phyloP scores from a whole-genome alignment of 306 rosid genomes.

The Lotus japonicus region DNA sequence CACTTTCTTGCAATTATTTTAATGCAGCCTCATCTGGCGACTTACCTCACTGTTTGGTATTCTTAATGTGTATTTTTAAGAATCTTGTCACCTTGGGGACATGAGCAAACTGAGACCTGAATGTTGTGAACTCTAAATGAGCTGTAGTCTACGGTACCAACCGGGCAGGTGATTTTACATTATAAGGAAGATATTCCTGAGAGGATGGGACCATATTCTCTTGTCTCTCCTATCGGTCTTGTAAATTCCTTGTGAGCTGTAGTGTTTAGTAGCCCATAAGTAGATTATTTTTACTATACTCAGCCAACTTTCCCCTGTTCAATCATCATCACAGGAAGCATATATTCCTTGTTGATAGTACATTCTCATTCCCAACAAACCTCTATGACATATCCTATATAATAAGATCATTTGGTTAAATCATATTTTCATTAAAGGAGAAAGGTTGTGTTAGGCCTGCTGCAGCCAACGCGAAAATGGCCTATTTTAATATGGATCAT shows the following conservation, averaged over 20 bases:
- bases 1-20: conserved; percentile 7
- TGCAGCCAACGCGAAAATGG: no score
- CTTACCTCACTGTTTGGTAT: not conserved
- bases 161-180: not conserved
- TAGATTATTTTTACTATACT: not conserved
- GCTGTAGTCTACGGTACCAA: not conserved
- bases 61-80: not conserved
- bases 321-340: not conserved
- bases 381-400: not conserved
- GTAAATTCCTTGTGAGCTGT: not conserved
- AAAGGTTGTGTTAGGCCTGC: no score
- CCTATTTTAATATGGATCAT: no score
- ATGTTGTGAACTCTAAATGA: not conserved
- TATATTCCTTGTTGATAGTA: not conserved
- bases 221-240: not conserved
- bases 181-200: not conserved
- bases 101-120: not conserved
- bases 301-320: not conserved
- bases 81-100: not conserved
- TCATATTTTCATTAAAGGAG: not conserved
- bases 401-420: not conserved
- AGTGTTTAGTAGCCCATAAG: not conserved
- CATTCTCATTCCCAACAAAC: not conserved
- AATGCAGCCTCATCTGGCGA: not conserved
- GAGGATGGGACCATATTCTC: not conserved